Conservation (phyloP, 2,329 filamentous ascomycete genomes). For the Xylariaceae sp. region DNA sequence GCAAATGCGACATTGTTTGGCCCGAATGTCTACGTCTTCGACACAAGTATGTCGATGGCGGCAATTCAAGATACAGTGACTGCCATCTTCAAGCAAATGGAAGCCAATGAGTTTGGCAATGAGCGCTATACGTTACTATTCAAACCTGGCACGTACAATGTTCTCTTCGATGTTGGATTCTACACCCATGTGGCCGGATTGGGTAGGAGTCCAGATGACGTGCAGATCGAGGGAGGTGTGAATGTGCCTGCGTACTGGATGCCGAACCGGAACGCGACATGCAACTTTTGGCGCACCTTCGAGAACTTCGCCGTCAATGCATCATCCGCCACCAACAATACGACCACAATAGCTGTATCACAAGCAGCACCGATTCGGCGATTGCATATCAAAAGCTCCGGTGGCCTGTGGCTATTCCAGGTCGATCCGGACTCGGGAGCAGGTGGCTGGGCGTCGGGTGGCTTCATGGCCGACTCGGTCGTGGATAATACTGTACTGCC, state of each 20-base stretch:
- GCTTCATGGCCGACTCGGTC: slow-evolving; percentile 32
- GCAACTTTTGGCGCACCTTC: slow-evolving; percentile 32
- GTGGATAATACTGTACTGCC: slow-evolving; percentile 30
- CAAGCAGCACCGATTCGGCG: slow-evolving; percentile 31
- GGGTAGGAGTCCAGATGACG: slow-evolving; percentile 28
- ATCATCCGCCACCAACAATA: slow-evolving; percentile 29
- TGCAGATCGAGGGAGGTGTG: slow-evolving; percentile 30
- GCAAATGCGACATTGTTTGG: slow-evolving; percentile 30
- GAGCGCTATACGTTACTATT: slow-evolving; percentile 32
- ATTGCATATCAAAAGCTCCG: slow-evolving; percentile 29
- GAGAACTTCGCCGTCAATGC: slow-evolving; percentile 33
- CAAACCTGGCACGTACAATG: slow-evolving; percentile 28
- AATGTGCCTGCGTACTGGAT: slow-evolving; percentile 34
- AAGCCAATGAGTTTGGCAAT: slow-evolving; percentile 31
- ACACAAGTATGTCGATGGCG: slow-evolving; percentile 26
- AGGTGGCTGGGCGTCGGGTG: slow-evolving; percentile 32
- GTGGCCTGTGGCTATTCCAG: slow-evolving; percentile 32
- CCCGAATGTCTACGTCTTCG: slow-evolving; percentile 31
- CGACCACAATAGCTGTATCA: slow-evolving; percentile 32
- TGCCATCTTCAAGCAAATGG: slow-evolving; percentile 31
- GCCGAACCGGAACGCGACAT: slow-evolving; percentile 33
- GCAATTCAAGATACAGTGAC: slow-evolving; percentile 28
- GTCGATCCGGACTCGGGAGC: slow-evolving; percentile 29
- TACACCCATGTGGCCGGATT: slow-evolving; percentile 32
- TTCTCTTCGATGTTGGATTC: slow-evolving; percentile 33